Percentiles rank a stretch among this genome's conserved stretches.
Evolutionary conservation across 768 basidiomycete species (phyloP).

Genomic region (Termitomyces bulborhizus): DNA sequence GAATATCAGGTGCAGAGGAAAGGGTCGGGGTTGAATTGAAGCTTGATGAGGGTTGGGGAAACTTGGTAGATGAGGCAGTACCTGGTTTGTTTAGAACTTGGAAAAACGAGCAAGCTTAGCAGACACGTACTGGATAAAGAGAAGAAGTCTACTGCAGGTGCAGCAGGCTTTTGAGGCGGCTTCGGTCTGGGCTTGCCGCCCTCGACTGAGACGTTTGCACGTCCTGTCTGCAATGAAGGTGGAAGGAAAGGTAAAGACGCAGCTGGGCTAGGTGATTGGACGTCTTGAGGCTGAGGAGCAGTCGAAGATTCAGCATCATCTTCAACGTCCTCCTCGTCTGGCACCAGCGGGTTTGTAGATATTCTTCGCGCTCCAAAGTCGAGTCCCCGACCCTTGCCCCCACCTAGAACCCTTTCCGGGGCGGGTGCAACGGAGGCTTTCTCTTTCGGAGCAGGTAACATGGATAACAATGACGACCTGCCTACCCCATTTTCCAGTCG

Average conservation of each 20-base stretch:
- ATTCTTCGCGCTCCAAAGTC: slow-evolving; percentile 41
- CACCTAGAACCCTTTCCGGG: slow-evolving; percentile 56
- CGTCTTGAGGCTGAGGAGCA: not conserved
- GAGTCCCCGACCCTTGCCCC: slow-evolving; percentile 54
- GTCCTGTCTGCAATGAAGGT: slow-evolving; percentile 52
- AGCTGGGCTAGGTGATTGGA: slow-evolving; percentile 3
- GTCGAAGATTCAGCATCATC: slow-evolving; percentile 15
- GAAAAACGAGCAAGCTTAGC: not conserved
- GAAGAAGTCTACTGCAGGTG: slow-evolving; percentile 58
- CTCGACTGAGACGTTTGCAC: slow-evolving; percentile 51
- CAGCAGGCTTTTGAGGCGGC: slow-evolving; percentile 11
- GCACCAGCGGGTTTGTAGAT: not conserved
- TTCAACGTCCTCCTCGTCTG: slow-evolving; percentile 17
- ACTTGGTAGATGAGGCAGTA: slow-evolving; percentile 20
- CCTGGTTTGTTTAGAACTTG: slow-evolving; percentile 5
- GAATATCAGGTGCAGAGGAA: slow-evolving; percentile 65
- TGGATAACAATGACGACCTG: slow-evolving; percentile 56
- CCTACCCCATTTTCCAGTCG: slow-evolving; percentile 52
- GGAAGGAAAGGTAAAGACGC: slow-evolving; percentile 50
- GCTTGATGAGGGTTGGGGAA: slow-evolving; percentile 7
- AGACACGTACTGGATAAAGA: slow-evolving; percentile 43
- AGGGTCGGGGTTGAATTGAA: slow-evolving; percentile 18
- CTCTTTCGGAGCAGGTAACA: slow-evolving; percentile 74
- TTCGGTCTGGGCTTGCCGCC: slow-evolving; percentile 16
- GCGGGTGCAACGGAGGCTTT: slow-evolving; percentile 33